Conservation (phyloP, 2,329 filamentous ascomycete genomes). For the Raffaelea deltoideospora region DNA sequence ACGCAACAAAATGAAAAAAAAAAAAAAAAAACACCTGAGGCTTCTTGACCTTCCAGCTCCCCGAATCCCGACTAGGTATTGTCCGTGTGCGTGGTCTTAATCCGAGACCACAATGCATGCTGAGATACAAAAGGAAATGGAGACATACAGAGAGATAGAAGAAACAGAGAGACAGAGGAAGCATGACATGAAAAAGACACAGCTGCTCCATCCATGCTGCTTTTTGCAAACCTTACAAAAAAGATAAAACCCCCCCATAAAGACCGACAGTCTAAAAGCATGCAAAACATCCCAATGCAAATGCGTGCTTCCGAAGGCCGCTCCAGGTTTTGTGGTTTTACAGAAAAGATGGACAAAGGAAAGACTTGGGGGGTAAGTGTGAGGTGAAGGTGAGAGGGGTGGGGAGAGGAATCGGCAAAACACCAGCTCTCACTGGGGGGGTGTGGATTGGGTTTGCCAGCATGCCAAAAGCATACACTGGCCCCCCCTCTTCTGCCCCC, state of each 20-base stretch:
- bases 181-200: too few relatives aligned
- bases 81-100: slow-evolving; percentile 4
- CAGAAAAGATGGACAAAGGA: slow-evolving; percentile 3
- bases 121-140: not conserved
- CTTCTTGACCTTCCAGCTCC: too few relatives aligned
- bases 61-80: not conserved
- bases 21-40: not conserved
- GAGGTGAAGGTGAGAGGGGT: slow-evolving; percentile 7
- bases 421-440: not conserved
- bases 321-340: not conserved
- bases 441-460: too few relatives aligned
- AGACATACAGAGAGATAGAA: not conserved
- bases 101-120: slow-evolving; percentile 6
- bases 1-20: not conserved
- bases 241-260: not conserved
- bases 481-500: too few relatives aligned
- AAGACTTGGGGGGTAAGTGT: slow-evolving; percentile 1
- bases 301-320: not conserved
- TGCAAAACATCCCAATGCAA: not conserved
- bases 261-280: not conserved
- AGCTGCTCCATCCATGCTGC: slow-evolving; percentile 3
- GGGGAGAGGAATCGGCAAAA: slow-evolving; percentile 7
- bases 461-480: too few relatives aligned
- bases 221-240: slow-evolving; percentile 1
- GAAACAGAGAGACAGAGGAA: not conserved